A percentile compares a stretch with the other conserved stretches of the same genome.
Evolutionary conservation across 2,329 filamentous ascomycete species (phyloP).

Genomic region (Clarireedia sp.): DNA sequence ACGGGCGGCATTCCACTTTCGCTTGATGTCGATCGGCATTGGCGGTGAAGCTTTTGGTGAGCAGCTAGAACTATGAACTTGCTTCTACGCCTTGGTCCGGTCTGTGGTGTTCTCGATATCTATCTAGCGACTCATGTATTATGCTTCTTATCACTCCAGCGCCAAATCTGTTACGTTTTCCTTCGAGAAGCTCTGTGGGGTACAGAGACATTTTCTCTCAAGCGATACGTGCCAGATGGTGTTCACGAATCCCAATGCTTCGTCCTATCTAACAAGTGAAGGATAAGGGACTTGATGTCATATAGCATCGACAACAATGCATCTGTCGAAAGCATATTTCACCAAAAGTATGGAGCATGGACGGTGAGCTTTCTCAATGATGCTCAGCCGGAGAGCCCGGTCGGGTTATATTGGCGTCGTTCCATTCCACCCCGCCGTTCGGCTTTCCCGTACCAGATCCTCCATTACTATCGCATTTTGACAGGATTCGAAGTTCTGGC

Average conservation of each 20-base stretch:
- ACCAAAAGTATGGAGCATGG: background rate
- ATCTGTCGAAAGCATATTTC: background rate
- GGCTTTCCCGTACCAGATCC: background rate
- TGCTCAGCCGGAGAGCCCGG: background rate
- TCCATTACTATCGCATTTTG: background rate
- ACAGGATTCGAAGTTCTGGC: background rate
- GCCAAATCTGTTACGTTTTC: background rate
- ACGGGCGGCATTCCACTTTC: conserved; percentile 3
- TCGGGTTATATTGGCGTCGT: background rate
- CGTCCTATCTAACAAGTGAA: conserved; percentile 2
- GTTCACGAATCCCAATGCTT: background rate
- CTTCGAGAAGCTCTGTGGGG: background rate
- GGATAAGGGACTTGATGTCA: background rate
- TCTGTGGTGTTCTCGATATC: background rate
- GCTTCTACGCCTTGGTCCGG: background rate
- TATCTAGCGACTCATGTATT: background rate
- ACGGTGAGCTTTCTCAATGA: background rate
- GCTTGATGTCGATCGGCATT: conserved; percentile 4
- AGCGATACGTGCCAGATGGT: conserved; percentile 1
- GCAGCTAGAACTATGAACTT: background rate
- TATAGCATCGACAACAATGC: background rate
- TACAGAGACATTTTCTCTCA: background rate
- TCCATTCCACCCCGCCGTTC: background rate
- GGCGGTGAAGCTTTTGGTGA: conserved; percentile 5
- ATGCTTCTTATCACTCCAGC: background rate